Conservation (phyloP, 805 yeast genomes). For the Candida qinlingensis region DNA sequence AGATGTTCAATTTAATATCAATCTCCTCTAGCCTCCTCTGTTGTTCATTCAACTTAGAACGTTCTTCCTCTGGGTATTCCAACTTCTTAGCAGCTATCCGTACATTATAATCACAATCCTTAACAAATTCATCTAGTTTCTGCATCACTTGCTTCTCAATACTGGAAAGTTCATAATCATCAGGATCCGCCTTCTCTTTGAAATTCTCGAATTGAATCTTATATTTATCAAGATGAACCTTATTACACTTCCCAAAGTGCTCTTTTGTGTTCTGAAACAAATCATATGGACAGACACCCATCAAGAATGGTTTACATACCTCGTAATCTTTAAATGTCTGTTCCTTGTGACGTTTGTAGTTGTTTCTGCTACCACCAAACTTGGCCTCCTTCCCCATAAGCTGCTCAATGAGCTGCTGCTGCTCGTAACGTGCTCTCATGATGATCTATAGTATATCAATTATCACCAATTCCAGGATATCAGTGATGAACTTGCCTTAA, state of each 20-base stretch:
- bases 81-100: constrained; percentile 56
- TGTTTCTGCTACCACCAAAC: neutral
- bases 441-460: no score
- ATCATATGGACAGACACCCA: constrained; percentile 84
- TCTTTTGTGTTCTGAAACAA: constrained; percentile 77
- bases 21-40: constrained; percentile 54
- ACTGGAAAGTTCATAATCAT: constrained; percentile 38
- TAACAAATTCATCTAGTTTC: constrained; percentile 49
- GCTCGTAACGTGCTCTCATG: constrained; percentile 47
- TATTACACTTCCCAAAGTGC: constrained; percentile 76
- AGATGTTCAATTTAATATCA: constrained; percentile 54
- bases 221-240: constrained; percentile 67
- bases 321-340: constrained; percentile 44
- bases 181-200: constrained; percentile 1
- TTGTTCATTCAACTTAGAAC: constrained; percentile 47
- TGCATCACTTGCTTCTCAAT: constrained; percentile 41
- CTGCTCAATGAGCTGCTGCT: constrained; percentile 69
- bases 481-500: no score
- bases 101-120: constrained; percentile 63
- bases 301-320: constrained; percentile 77
- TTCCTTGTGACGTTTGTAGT: constrained; percentile 38
- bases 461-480: no score
- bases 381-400: constrained; percentile 63
- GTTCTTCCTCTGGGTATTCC: constrained; percentile 73
- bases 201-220: constrained; percentile 59